Conservation (phyloP, 129 eudicot species). For the sunflower (Helianthus annuus) region HanXRQr2.0-SUNRISE NC_035443.2:183144237-183144736, state of each 20-base stretch:
- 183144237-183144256: conserved; percentile 57
- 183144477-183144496: conserved; percentile 7
- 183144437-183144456: background rate
- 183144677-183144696: too few species aligned
- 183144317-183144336: conserved; percentile 34
- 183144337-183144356: conserved; percentile 43
- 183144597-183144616: too few species aligned
- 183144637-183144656: too few species aligned
- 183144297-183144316: conserved; percentile 40
- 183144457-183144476: background rate
- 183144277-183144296: conserved; percentile 42
- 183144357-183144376: conserved; percentile 42
- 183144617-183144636: too few species aligned
- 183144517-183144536: too few species aligned
- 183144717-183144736: too few species aligned
- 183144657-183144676: too few species aligned
- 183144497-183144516: too few species aligned
- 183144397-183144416: conserved; percentile 77
- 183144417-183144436: conserved; percentile 66
- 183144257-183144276: conserved; percentile 62
- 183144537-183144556: too few species aligned
- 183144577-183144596: too few species aligned
- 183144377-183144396: conserved; percentile 68
- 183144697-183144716: too few species aligned
- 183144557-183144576: too few species aligned